phyloP scores from a whole-genome alignment of 2,329 filamentous ascomycete species.

The Aspergillus clavatus region DNA sequence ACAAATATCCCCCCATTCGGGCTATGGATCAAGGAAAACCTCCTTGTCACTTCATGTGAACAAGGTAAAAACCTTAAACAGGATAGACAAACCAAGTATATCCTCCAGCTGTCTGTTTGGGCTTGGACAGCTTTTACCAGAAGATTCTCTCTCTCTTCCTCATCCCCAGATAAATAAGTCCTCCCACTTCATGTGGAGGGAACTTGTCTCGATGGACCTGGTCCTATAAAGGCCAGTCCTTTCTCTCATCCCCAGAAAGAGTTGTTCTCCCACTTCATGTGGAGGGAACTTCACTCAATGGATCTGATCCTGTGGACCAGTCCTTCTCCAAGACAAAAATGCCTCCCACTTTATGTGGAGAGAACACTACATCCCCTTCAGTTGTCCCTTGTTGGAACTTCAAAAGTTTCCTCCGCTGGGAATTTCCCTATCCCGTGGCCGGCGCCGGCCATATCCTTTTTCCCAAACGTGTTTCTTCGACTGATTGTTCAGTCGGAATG shows the following conservation, averaged over 20 bases:
- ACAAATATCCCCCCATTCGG: slow-evolving; percentile 18
- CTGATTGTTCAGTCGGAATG: not conserved
- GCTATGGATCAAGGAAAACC: slow-evolving; percentile 19
- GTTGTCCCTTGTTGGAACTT: not conserved
- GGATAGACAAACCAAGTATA: slow-evolving; percentile 2
- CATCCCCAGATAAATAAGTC: not conserved
- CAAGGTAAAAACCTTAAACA: slow-evolving; percentile 21
- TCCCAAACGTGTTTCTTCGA: not conserved
- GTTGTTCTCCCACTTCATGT: not conserved
- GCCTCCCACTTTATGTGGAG: not conserved
- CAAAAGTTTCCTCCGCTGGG: not conserved
- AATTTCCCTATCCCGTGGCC: not conserved
- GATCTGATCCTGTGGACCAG: not conserved
- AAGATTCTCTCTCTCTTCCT: not conserved
- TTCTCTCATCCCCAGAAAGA: not conserved
- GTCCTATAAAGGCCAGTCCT: not conserved
- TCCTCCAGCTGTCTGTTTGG: not conserved
- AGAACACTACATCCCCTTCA: not conserved
- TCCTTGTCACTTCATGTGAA: slow-evolving; percentile 7
- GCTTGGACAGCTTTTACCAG: not conserved
- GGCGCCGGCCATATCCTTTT: not conserved
- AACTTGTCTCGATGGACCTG: not conserved
- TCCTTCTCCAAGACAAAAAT: not conserved
- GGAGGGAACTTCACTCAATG: not conserved
- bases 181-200: not conserved